Evolutionary conservation across 768 basidiomycete genomes (phyloP).

Genomic region (Trichaptum fuscoviolaceum): DNA sequence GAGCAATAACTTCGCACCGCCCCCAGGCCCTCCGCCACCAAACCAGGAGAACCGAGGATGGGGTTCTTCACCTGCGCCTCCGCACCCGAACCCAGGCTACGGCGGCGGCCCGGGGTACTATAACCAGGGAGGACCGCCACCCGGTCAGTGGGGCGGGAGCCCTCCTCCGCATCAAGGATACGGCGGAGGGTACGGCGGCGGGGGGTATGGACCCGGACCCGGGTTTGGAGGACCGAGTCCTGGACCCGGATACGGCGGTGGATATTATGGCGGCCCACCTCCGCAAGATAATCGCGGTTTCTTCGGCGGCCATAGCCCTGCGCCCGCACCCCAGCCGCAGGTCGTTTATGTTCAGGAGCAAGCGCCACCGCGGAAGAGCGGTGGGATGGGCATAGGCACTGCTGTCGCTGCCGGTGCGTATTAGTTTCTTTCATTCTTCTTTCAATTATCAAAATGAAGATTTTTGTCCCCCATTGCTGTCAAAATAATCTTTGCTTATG

Average conservation of each 20-base stretch:
- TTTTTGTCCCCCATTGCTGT: too few relatives aligned
- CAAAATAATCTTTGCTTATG: too few relatives aligned
- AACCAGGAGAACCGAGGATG: slow-evolving; percentile 21
- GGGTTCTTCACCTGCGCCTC: slow-evolving; percentile 15
- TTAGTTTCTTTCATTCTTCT: slow-evolving; percentile 4
- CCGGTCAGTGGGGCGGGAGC: slow-evolving; percentile 20
- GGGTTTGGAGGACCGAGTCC: slow-evolving; percentile 1
- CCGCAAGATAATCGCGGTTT: slow-evolving; percentile 18
- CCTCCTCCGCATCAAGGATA: slow-evolving; percentile 20
- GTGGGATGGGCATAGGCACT: slow-evolving; percentile 47
- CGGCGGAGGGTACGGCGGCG: slow-evolving; percentile 1
- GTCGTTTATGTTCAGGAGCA: slow-evolving; percentile 33
- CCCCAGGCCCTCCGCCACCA: slow-evolving; percentile 42
- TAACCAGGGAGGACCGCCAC: slow-evolving; percentile 23
- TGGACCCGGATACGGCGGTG: not conserved
- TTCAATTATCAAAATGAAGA: slow-evolving; percentile 3
- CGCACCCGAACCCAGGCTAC: slow-evolving; percentile 22
- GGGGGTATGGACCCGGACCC: not conserved
- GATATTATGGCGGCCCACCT: slow-evolving; percentile 20
- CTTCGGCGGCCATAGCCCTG: slow-evolving; percentile 14
- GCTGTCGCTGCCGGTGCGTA: slow-evolving; percentile 40
- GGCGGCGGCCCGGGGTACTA: slow-evolving; percentile 19
- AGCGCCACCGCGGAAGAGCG: slow-evolving; percentile 36
- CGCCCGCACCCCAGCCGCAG: slow-evolving; percentile 16
- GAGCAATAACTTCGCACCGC: slow-evolving; percentile 29